Conservation (phyloP, 345 rosid species). For the Rhodomyrtus tomentosa region DNA sequence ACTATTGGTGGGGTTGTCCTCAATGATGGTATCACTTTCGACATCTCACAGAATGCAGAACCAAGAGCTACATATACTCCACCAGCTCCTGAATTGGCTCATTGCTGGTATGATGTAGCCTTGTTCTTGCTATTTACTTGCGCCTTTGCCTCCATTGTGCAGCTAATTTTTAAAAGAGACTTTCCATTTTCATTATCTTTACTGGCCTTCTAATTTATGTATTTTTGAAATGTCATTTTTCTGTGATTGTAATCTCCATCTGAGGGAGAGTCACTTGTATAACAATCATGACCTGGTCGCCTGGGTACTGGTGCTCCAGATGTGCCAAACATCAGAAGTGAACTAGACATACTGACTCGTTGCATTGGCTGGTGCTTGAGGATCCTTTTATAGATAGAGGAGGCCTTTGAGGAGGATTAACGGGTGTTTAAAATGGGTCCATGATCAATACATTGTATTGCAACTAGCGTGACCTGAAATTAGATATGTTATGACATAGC, state of each 20-base stretch:
- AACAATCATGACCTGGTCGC: background rate
- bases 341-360: background rate
- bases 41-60: slow-evolving; percentile 84
- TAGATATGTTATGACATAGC: background rate
- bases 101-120: slow-evolving; percentile 47
- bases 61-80: slow-evolving; percentile 62
- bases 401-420: background rate
- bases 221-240: background rate
- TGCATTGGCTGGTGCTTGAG: background rate
- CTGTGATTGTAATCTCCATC: background rate
- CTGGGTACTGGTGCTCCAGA: background rate
- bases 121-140: background rate
- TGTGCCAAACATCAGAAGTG: background rate
- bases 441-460: background rate
- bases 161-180: background rate
- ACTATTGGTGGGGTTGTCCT: slow-evolving; percentile 67
- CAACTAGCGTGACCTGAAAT: background rate
- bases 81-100: slow-evolving; percentile 79
- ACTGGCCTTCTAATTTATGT: background rate
- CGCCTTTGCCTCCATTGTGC: background rate
- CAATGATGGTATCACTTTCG: slow-evolving; percentile 66
- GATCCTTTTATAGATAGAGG: background rate
- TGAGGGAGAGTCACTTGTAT: background rate
- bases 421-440: background rate
- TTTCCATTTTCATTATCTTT: background rate